Base-by-base conservation (phyloP, 2,329 filamentous ascomycete species). In the Penicillium oxalicum region DNA sequence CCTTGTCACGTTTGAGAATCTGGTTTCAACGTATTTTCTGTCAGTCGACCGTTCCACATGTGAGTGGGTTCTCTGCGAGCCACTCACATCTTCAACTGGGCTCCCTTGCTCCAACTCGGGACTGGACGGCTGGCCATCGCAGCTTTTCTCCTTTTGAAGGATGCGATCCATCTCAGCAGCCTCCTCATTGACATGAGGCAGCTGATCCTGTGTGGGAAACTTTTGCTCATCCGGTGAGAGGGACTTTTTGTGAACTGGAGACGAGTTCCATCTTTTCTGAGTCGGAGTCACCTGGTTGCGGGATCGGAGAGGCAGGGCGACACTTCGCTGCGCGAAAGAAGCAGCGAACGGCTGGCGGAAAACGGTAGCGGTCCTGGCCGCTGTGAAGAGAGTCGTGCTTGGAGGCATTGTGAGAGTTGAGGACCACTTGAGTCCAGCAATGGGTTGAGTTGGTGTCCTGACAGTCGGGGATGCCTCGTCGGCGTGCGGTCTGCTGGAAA, bases 21-120 rank as follows among this genome's bases (percentile, higher is more conserved):
- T 86, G 58, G 5, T 5, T 32, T 4, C 29, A 32, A 32, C 7
- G 29, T 8, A 11, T 11, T 2, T 8, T 11, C 11, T 11, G 29
- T 32, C 8, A 32, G 29, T 32, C 4, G 11, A 5, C 29, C 29
- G 8, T 32, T 32, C 29, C 7, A 32, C 18, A 18, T 18, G 18
- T 2, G 3, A 18, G 8, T 5, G 33, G 24, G 28, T 36, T 9
- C 7, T 12, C 8, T 25, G 18, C 26, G 24, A 36, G 8, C 40
- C 47, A 18, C 72, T 57, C 62, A 85, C 83, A 70, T 87, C 83
- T 64, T 82, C 76, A 54, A 87, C 76, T 6, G 82, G 82, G 43
- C 83, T 83, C 12, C 83, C 83, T 62, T 85, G 81, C 42, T 78
- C 75, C 33, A 86, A 61, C 60, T 87, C 83, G 18, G 83, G 84